phyloP scores from a whole-genome alignment of 1,284 basidiomycete species.

The Trametes versicolor region DNA sequence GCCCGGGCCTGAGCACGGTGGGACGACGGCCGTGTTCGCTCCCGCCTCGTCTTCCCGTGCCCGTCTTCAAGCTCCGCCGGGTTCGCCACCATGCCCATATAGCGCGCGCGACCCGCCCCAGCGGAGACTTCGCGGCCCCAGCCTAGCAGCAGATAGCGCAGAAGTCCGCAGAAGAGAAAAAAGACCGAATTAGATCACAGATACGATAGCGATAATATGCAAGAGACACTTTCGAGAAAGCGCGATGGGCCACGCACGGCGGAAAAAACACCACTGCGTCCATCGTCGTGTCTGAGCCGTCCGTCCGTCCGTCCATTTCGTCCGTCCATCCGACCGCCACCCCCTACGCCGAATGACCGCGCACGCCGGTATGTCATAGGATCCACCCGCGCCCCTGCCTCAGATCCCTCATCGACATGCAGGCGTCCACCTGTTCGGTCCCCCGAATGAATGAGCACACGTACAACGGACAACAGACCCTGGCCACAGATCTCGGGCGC shows the following conservation, averaged over 20 bases:
- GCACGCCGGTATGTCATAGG: slow-evolving; percentile 12
- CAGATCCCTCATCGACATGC: slow-evolving; percentile 32
- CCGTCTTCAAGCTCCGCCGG: background rate
- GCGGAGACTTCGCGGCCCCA: slow-evolving; percentile 12
- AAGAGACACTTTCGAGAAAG: slow-evolving; percentile 7
- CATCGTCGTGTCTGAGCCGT: slow-evolving; percentile 1
- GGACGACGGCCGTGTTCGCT: background rate
- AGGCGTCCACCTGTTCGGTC: slow-evolving; percentile 36
- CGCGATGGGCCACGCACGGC: slow-evolving; percentile 3
- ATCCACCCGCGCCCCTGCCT: slow-evolving; percentile 3
- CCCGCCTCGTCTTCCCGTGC: background rate
- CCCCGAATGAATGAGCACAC: slow-evolving; percentile 17
- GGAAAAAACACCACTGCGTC: slow-evolving; percentile 19
- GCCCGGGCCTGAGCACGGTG: slow-evolving; percentile 1
- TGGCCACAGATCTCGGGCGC: slow-evolving; percentile 32
- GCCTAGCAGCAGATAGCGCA: background rate
- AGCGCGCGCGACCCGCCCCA: background rate
- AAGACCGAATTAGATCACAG: slow-evolving; percentile 18
- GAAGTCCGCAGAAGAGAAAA: slow-evolving; percentile 1
- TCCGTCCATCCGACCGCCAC: background rate
- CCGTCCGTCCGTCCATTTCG: background rate
- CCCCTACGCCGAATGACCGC: background rate
- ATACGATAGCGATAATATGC: slow-evolving; percentile 20
- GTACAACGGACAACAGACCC: background rate
- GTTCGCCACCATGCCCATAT: slow-evolving; percentile 1